Conservation (phyloP, 1,139 yeast species). For the Pichia terricola region DNA sequence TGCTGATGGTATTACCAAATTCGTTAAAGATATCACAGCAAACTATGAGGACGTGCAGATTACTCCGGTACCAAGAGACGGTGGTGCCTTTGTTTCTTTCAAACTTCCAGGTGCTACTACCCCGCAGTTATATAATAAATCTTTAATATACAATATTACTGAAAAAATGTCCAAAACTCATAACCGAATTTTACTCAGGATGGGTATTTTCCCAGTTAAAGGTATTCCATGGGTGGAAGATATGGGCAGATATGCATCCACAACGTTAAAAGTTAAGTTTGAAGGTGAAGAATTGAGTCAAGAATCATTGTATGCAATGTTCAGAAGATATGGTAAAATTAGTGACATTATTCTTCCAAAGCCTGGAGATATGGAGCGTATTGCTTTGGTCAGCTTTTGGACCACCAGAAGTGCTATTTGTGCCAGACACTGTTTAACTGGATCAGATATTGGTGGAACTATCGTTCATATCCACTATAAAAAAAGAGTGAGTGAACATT, state of each 20-base stretch:
- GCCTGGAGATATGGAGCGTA: conserved; percentile 33
- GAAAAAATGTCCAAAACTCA: conserved; percentile 20
- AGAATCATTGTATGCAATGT: conserved; percentile 71
- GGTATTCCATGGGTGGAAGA: conserved; percentile 98
- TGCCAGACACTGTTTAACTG: conserved; percentile 89
- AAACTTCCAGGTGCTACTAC: conserved; percentile 43
- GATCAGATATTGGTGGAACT: conserved; percentile 52
- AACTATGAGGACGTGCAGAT: conserved; percentile 28
- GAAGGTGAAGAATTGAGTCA: conserved; percentile 72
- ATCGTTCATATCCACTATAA: conserved; percentile 66
- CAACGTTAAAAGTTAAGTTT: conserved; percentile 52
- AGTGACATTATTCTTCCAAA: conserved; percentile 56
- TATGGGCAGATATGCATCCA: conserved; percentile 63
- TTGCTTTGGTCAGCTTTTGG: conserved; percentile 48
- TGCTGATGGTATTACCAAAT: conserved; percentile 19
- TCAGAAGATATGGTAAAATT: conserved; percentile 82
- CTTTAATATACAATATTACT: conserved; percentile 41
- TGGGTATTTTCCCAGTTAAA: conserved; percentile 60
- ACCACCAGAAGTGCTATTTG: conserved; percentile 61
- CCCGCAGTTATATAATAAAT: conserved; percentile 40
- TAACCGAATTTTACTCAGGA: conserved; percentile 27
- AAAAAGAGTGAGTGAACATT: conserved; percentile 42
- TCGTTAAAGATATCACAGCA: conserved; percentile 18
- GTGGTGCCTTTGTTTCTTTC: conserved; percentile 86
- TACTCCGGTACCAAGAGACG: conserved; percentile 71